These are phyloP conservation scores for Dimargaris verticillata DNA, from an alignment of 192 early-diverging fungal genomes.

Conservation along the genomic window DNA sequence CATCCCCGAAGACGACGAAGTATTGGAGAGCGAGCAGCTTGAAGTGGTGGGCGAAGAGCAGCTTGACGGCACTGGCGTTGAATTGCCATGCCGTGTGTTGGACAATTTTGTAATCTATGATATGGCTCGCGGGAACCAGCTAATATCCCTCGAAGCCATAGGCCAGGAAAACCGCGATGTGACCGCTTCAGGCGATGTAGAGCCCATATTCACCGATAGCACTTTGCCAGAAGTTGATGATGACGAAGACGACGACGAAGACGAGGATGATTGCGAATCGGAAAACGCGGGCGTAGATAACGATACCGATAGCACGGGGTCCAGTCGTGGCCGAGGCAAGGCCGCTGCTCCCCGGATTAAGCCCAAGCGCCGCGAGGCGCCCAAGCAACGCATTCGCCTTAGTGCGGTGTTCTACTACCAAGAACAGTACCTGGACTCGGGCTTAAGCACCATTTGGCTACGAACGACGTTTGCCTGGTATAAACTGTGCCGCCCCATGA, in stretches of 20 bases:
- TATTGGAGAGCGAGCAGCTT: slow-evolving; percentile 20
- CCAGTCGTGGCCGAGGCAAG: slow-evolving; percentile 4
- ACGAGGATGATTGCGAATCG: slow-evolving; percentile 18
- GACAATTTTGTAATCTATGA: slow-evolving; percentile 37
- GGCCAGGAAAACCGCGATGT: slow-evolving; percentile 26
- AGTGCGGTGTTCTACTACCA: slow-evolving; percentile 26
- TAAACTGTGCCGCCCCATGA: slow-evolving; percentile 23
- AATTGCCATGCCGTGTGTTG: slow-evolving; percentile 29
- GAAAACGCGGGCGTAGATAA: slow-evolving; percentile 13
- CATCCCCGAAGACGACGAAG: slow-evolving; percentile 14
- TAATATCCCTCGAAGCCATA: slow-evolving; percentile 28
- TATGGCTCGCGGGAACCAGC: slow-evolving; percentile 14
- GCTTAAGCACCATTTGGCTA: slow-evolving; percentile 23
- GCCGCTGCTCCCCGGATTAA: slow-evolving; percentile 1
- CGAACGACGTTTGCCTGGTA: slow-evolving; percentile 30
- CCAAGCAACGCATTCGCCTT: slow-evolving; percentile 23
- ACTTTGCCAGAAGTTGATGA: slow-evolving; percentile 17
- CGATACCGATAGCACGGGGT: slow-evolving; percentile 11
- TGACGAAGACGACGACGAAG: slow-evolving; percentile 21
- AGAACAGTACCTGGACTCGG: slow-evolving; percentile 13
- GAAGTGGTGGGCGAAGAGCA: slow-evolving; percentile 29
- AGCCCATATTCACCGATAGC: slow-evolving; percentile 20
- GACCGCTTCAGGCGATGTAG: slow-evolving; percentile 29
- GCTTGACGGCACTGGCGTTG: slow-evolving; percentile 13
- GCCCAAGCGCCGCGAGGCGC: slow-evolving; percentile 9